phyloP scores from a whole-genome alignment of 345 rosid genomes.

The Hevea brasiliensis region DNA sequence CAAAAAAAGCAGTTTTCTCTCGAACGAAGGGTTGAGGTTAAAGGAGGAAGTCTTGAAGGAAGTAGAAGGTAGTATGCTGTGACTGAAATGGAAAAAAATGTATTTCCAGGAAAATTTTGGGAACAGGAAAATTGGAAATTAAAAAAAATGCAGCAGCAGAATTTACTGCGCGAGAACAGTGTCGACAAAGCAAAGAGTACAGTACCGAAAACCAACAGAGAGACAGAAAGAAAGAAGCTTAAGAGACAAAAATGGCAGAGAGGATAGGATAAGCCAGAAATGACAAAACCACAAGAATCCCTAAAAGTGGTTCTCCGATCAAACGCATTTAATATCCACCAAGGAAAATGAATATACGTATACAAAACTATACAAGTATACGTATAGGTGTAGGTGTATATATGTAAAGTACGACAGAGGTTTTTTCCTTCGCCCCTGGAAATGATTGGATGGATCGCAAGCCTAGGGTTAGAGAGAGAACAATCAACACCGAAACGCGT shows the following conservation, averaged over 20 bases:
- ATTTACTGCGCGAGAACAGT: constrained; percentile 20
- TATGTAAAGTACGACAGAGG: not conserved
- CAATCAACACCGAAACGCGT: constrained; percentile 32
- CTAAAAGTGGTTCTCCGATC: constrained; percentile 14
- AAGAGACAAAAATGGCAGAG: constrained; percentile 41
- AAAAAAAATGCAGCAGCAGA: constrained; percentile 7
- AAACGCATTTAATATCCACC: constrained; percentile 6
- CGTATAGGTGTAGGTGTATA: too few species aligned
- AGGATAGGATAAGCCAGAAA: constrained; percentile 32
- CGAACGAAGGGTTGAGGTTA: constrained; percentile 3
- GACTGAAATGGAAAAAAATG: not conserved
- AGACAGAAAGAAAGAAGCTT: constrained; percentile 10
- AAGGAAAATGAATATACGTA: too few species aligned
- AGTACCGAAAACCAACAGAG: constrained; percentile 9
- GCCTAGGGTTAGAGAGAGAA: not conserved
- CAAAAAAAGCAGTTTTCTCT: not conserved
- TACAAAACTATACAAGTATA: too few species aligned
- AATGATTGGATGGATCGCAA: not conserved
- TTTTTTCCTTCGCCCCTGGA: not conserved
- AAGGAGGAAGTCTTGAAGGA: constrained; percentile 17
- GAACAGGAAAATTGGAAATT: not conserved
- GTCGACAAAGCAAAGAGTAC: constrained; percentile 36
- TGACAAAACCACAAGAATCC: constrained; percentile 37
- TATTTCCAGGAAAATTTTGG: constrained; percentile 14
- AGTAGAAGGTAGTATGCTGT: constrained; percentile 11